Evolutionary conservation across 352 stramenopile species (phyloP).

Genomic region (Bremia lactucae): DNA sequence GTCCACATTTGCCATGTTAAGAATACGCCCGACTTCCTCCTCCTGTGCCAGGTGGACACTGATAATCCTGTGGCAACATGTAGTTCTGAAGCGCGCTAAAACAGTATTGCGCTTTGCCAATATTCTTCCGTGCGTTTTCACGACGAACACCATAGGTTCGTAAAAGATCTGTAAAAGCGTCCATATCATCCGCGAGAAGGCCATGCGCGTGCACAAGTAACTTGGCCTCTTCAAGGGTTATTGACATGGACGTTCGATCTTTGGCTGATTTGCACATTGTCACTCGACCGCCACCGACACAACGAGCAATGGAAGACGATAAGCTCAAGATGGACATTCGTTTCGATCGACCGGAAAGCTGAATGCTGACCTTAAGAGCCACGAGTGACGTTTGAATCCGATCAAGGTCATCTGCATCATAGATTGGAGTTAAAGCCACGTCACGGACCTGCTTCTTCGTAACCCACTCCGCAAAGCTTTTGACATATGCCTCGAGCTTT

Average conservation of each 20-base stretch:
- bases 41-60: constrained; percentile 73
- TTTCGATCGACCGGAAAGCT: constrained; percentile 47
- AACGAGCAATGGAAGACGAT: constrained; percentile 57
- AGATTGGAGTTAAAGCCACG: constrained; percentile 11
- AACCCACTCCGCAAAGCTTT: constrained; percentile 28
- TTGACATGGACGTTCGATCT: constrained; percentile 94
- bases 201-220: constrained; percentile 48
- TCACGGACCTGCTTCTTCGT: constrained; percentile 20
- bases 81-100: constrained; percentile 80
- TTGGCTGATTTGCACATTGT: constrained; percentile 97
- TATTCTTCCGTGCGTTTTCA: constrained; percentile 84
- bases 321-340: constrained; percentile 74
- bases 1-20: constrained; percentile 12
- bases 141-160: constrained; percentile 67
- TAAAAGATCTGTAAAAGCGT: constrained; percentile 52
- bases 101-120: constrained; percentile 75
- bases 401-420: constrained; percentile 19
- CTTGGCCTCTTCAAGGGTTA: constrained; percentile 89
- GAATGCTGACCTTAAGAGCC: constrained; percentile 30
- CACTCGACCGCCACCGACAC: constrained; percentile 83
- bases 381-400: constrained; percentile 25
- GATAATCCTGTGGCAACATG: constrained; percentile 63
- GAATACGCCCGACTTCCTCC: constrained; percentile 54
- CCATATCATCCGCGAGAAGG: constrained; percentile 36
- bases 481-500: constrained; percentile 47